phyloP scores from a whole-genome alignment of 495 filamentous ascomycete genomes.

The Mycothermus thermophilus region DNA sequence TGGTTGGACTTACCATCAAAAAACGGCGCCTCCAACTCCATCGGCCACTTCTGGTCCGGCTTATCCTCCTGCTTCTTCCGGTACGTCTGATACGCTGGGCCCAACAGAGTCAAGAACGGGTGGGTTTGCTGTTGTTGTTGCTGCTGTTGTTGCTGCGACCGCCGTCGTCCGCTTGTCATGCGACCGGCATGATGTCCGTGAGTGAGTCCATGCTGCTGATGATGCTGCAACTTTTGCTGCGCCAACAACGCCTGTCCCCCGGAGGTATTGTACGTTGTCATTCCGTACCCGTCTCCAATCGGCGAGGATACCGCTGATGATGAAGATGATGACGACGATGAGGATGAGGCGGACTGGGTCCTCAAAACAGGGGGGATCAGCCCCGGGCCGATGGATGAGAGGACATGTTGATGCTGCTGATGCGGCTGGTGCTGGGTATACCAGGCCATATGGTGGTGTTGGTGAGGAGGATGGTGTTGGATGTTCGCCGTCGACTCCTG shows the following conservation, averaged over 20 bases:
- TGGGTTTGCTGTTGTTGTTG: constrained; percentile 33
- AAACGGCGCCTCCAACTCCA: constrained; percentile 74
- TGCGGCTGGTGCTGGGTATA: constrained; percentile 26
- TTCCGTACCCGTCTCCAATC: too few species aligned
- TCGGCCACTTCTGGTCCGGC: constrained; percentile 55
- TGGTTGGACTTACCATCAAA: constrained; percentile 55
- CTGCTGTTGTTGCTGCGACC: too few species aligned
- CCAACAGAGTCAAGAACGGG: constrained; percentile 36
- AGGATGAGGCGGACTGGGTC: constrained; percentile 29
- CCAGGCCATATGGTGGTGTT: constrained; percentile 25
- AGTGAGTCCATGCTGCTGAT: too few species aligned
- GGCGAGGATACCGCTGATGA: too few species aligned
- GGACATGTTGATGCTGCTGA: too few species aligned
- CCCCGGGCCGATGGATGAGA: too few species aligned
- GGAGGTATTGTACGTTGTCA: too few species aligned
- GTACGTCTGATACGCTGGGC: constrained; percentile 50
- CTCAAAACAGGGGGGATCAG: constrained; percentile 31
- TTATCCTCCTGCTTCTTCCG: constrained; percentile 50
- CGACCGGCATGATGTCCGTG: too few species aligned
- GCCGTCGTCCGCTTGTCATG: constrained; percentile 9
- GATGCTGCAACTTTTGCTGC: too few species aligned
- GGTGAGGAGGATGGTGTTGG: constrained; percentile 28
- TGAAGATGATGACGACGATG: too few species aligned
- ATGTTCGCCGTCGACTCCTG: constrained; percentile 36
- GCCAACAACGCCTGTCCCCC: too few species aligned